phyloP scores from a whole-genome alignment of 257 asterid genomes.

The Sherardia arvensis region DNA sequence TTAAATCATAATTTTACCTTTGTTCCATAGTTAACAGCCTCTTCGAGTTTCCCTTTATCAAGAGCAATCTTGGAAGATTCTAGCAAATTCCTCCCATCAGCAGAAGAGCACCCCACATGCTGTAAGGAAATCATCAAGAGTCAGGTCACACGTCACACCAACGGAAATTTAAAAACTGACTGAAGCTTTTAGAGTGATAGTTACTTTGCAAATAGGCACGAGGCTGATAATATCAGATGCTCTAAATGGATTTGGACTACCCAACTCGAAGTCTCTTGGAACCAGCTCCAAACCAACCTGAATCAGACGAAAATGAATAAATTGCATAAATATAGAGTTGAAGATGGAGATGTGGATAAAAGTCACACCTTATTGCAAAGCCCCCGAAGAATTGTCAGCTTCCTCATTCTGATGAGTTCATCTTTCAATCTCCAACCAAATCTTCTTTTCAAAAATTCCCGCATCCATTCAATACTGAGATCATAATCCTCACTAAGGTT shows the following conservation, averaged over 20 bases:
- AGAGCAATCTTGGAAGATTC: slow-evolving; percentile 96
- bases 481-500: slow-evolving; percentile 23
- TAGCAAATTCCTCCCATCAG: slow-evolving; percentile 85
- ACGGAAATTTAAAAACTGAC: neutral
- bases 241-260: slow-evolving; percentile 65
- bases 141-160: neutral
- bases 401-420: slow-evolving; percentile 66
- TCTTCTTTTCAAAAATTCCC: slow-evolving; percentile 51
- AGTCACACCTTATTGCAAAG: slow-evolving; percentile 83
- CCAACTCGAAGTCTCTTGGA: slow-evolving; percentile 89
- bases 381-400: slow-evolving; percentile 82
- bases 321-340: slow-evolving; percentile 17
- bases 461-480: slow-evolving; percentile 69
- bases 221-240: slow-evolving; percentile 73
- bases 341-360: slow-evolving; percentile 13
- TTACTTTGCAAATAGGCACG: slow-evolving; percentile 89
- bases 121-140: slow-evolving; percentile 23
- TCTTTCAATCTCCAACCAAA: slow-evolving; percentile 73
- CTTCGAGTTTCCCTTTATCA: slow-evolving; percentile 98
- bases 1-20: slow-evolving; percentile 39
- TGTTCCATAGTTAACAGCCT: slow-evolving; percentile 84
- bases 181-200: neutral
- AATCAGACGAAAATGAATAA: slow-evolving; percentile 20
- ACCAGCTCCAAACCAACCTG: slow-evolving; percentile 92
- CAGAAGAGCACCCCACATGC: slow-evolving; percentile 97